A percentile compares a stretch with the other conserved stretches of the same genome.
phyloP scores from a whole-genome alignment of 2,329 filamentous ascomycete genomes.

The Metarhizium album region DNA sequence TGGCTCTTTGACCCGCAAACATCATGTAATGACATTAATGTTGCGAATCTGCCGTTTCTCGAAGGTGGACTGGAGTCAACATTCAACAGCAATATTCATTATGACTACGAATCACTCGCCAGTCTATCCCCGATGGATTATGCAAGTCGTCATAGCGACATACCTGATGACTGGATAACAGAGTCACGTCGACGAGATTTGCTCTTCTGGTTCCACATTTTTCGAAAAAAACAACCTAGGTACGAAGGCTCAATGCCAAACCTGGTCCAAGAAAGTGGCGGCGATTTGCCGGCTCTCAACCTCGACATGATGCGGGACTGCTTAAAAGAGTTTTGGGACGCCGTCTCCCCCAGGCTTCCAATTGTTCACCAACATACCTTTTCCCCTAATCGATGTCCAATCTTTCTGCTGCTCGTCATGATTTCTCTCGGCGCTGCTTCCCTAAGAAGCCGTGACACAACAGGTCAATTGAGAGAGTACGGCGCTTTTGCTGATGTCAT shows the following conservation, averaged over 20 bases:
- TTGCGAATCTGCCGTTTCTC: conserved; percentile 34
- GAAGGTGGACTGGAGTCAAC: conserved; percentile 40
- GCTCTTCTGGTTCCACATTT: conserved; percentile 30
- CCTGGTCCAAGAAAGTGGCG: conserved; percentile 27
- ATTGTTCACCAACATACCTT: conserved; percentile 87
- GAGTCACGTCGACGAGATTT: conserved; percentile 35
- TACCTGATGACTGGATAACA: conserved; percentile 32
- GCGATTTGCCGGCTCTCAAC: conserved; percentile 45
- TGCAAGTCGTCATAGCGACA: conserved; percentile 28
- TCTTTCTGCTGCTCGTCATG: conserved; percentile 68
- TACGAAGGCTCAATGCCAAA: conserved; percentile 23
- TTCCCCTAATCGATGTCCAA: conserved; percentile 64
- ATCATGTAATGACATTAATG: conserved; percentile 29
- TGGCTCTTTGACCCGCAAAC: conserved; percentile 41
- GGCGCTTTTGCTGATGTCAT: conserved; percentile 47
- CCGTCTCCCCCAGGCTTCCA: conserved; percentile 75
- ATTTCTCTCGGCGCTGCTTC: conserved; percentile 77
- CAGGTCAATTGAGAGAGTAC: conserved; percentile 34
- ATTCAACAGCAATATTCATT: conserved; percentile 39
- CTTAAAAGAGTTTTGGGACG: conserved; percentile 76
- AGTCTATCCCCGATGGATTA: conserved; percentile 35
- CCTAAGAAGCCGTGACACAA: conserved; percentile 54
- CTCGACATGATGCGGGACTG: conserved; percentile 78
- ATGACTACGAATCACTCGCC: conserved; percentile 39
- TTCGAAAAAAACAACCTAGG: conserved; percentile 32